These are phyloP conservation scores for Colletotrichum nymphaeae DNA, from an alignment of 2,329 filamentous ascomycete genomes.

Conservation along the genomic window DNA sequence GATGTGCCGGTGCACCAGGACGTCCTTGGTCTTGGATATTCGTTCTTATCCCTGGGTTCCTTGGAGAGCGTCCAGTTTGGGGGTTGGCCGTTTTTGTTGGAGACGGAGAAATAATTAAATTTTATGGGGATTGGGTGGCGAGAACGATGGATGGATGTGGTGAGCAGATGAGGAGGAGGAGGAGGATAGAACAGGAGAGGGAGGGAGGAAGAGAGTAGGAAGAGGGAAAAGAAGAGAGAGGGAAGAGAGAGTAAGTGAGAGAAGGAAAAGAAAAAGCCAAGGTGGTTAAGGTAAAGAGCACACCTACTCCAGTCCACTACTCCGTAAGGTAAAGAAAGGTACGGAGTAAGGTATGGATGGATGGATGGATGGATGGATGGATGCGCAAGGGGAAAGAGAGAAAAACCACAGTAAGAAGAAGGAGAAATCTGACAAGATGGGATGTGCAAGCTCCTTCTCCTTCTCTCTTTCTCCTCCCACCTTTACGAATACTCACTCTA, in stretches of 20 bases:
- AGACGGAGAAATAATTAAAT: slow-evolving; percentile 1
- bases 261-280: slow-evolving; percentile 2
- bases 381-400: not conserved
- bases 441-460: not conserved
- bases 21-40: slow-evolving; percentile 1
- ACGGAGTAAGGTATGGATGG: not conserved
- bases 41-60: not conserved
- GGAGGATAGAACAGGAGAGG: slow-evolving; percentile 6
- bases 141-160: slow-evolving; percentile 25
- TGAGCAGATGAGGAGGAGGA: slow-evolving; percentile 7
- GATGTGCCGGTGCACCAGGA: slow-evolving; percentile 3
- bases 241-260: slow-evolving; percentile 12
- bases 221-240: slow-evolving; percentile 6
- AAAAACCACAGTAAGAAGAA: not conserved
- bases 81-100: slow-evolving; percentile 3
- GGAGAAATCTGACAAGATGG: slow-evolving; percentile 9
- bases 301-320: not conserved
- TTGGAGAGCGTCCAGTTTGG: too few species aligned
- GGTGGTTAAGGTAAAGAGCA: slow-evolving; percentile 20
- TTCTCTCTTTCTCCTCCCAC: not conserved
- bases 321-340: not conserved
- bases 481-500: not conserved
- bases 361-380: not conserved
- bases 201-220: not conserved
- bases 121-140: slow-evolving; percentile 18